Evolutionary conservation across 306 rosid species (phyloP).

Genomic region (Fragaria vesca): DNA sequence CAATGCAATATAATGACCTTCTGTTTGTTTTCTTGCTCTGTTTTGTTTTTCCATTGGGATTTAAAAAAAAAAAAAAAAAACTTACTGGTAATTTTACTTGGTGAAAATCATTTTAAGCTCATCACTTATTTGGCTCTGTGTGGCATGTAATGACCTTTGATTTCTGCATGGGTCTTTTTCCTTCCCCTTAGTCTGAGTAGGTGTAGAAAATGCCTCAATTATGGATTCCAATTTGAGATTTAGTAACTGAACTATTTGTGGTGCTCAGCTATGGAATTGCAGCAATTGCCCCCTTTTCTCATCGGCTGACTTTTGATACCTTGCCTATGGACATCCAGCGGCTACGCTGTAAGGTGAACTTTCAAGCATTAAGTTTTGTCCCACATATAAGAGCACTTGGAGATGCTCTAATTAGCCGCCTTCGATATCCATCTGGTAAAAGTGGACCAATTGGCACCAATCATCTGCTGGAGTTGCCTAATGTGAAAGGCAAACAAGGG

Average conservation of each 20-base stretch:
- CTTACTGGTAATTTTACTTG: not conserved
- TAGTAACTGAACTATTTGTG: slow-evolving; percentile 18
- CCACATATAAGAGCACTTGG: slow-evolving; percentile 85
- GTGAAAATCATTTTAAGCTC: not conserved
- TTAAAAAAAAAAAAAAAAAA: too few relatives aligned
- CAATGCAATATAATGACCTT: not conserved
- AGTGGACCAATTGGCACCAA: slow-evolving; percentile 36
- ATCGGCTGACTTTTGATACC: slow-evolving; percentile 88
- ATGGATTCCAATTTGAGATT: not conserved
- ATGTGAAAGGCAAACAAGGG: slow-evolving; percentile 32
- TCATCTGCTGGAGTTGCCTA: slow-evolving; percentile 52
- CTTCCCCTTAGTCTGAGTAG: not conserved
- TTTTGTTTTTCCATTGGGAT: not conserved
- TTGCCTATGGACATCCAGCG: slow-evolving; percentile 85
- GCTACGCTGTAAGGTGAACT: slow-evolving; percentile 93
- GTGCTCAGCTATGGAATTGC: slow-evolving; percentile 78
- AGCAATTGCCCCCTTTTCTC: slow-evolving; percentile 95
- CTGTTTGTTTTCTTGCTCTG: not conserved
- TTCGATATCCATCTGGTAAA: slow-evolving; percentile 52
- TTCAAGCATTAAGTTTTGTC: slow-evolving; percentile 83
- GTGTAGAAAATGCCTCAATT: not conserved
- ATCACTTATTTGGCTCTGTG: not conserved
- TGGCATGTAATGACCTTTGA: not conserved
- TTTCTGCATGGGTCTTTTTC: not conserved
- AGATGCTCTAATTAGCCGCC: slow-evolving; percentile 76